Evolutionary conservation across 2,329 filamentous ascomycete genomes (phyloP).

Genomic region (Fonsecaea pugnacius): DNA sequence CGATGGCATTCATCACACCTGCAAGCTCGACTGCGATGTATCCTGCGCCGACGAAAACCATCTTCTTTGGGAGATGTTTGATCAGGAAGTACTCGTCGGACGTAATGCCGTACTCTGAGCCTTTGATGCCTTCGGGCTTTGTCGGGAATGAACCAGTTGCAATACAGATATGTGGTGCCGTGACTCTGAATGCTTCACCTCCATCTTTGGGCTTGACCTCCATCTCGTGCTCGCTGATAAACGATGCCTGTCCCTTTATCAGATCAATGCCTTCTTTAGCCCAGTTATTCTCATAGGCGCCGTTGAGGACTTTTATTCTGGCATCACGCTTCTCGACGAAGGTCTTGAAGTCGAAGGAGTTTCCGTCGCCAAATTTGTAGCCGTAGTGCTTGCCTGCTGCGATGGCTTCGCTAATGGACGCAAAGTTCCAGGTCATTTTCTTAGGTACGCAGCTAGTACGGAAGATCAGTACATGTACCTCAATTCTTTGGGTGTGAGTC

Average conservation of each 20-base stretch:
- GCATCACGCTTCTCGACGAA: conserved; percentile 57
- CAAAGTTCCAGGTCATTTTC: conserved; percentile 60
- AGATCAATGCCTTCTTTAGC: conserved; percentile 55
- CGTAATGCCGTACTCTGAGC: conserved; percentile 56
- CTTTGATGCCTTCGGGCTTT: conserved; percentile 48
- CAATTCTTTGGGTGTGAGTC: background rate
- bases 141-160: conserved; percentile 55
- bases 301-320: conserved; percentile 52
- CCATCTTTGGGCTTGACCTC: conserved; percentile 52
- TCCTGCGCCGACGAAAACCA: conserved; percentile 57
- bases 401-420: conserved; percentile 54
- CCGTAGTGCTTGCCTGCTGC: conserved; percentile 54
- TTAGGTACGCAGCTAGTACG: conserved; percentile 55
- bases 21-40: conserved; percentile 59
- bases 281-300: conserved; percentile 57
- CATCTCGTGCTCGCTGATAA: conserved; percentile 51
- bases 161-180: conserved; percentile 54
- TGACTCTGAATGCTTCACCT: conserved; percentile 45
- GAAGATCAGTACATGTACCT: conserved; percentile 18
- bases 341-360: conserved; percentile 50
- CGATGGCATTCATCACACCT: conserved; percentile 55
- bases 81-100: conserved; percentile 59
- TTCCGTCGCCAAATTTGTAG: conserved; percentile 51
- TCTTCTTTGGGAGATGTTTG: conserved; percentile 55
- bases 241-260: conserved; percentile 54